A percentile compares a stretch with the other conserved stretches of the same genome.
Evolutionary conservation across 2,329 filamentous ascomycete species (phyloP).

Genomic region (Colletotrichum karsti): DNA sequence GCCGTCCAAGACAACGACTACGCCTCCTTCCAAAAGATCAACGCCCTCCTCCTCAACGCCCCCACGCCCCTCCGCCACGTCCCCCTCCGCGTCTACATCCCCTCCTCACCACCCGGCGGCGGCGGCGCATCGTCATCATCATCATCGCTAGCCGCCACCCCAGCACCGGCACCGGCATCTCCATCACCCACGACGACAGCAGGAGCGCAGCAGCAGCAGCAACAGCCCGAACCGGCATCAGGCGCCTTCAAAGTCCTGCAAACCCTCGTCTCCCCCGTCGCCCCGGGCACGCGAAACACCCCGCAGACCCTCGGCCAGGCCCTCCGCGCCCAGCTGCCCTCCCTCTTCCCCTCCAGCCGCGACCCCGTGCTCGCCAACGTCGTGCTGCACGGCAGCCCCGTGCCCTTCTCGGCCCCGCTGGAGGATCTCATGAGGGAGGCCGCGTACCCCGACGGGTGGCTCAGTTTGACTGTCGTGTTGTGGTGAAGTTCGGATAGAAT

Average conservation of each 20-base stretch:
- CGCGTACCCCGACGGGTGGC: slow-evolving; percentile 91
- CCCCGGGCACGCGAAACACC: slow-evolving; percentile 45
- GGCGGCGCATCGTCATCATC: neutral
- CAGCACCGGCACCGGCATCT: slow-evolving; percentile 36
- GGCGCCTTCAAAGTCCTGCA: slow-evolving; percentile 79
- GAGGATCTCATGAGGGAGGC: slow-evolving; percentile 85
- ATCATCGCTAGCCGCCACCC: neutral
- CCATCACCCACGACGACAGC: neutral
- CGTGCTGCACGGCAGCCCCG: slow-evolving; percentile 83
- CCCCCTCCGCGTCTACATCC: slow-evolving; percentile 89
- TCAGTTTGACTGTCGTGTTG: slow-evolving; percentile 83
- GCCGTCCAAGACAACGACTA: slow-evolving; percentile 83
- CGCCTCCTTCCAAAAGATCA: slow-evolving; percentile 75
- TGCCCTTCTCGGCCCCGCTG: slow-evolving; percentile 82
- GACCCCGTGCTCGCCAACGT: slow-evolving; percentile 86
- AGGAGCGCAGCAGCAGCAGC: neutral
- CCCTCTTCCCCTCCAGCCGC: slow-evolving; percentile 85
- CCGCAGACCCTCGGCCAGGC: slow-evolving; percentile 74
- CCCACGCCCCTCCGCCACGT: slow-evolving; percentile 81
- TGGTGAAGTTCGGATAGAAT: slow-evolving; percentile 46
- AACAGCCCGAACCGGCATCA: slow-evolving; percentile 33
- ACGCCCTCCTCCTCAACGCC: slow-evolving; percentile 79
- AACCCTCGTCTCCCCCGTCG: slow-evolving; percentile 68
- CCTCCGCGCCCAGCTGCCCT: slow-evolving; percentile 78
- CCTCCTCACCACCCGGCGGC: slow-evolving; percentile 59